These are phyloP conservation scores for Silene uniflora DNA, from an alignment of 148 eudicot species.

Conservation along the genomic window DNA sequence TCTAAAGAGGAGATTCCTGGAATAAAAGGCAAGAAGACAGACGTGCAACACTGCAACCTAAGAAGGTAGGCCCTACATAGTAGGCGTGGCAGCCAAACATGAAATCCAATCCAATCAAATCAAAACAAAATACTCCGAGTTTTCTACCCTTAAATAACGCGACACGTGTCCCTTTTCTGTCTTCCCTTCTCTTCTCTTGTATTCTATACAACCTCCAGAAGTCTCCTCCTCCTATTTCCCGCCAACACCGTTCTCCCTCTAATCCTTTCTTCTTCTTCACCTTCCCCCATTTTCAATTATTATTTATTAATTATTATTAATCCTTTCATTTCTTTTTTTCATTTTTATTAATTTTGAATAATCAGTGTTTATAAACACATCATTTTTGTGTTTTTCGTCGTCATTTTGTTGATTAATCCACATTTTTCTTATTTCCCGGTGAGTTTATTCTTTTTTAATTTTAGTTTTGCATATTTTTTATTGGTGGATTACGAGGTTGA, in stretches of 20 bases:
- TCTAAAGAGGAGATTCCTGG: no score
- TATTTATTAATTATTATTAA: neutral
- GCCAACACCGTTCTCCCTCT: conserved; percentile 10
- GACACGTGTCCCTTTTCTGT: neutral
- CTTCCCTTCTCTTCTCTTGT: conserved; percentile 9
- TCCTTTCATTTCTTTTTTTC: neutral
- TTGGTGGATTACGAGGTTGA: neutral
- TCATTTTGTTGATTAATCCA: neutral
- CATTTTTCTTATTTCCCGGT: neutral
- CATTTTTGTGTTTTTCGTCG: no score
- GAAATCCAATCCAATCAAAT: no score
- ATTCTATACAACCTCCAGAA: neutral
- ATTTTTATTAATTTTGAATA: neutral
- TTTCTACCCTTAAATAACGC: no score
- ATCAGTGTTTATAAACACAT: neutral
- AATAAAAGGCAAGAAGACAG: no score
- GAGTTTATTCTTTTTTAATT: neutral
- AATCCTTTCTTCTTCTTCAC: neutral
- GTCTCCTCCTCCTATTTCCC: neutral
- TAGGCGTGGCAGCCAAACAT: no score
- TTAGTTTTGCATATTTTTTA: neutral
- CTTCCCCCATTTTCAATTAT: neutral
- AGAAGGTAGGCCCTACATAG: no score
- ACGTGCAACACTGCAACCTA: no score
- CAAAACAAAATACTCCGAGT: no score